Conservation (phyloP, 2,329 filamentous ascomycete species). For the Amauroascus verrucosus region DNA sequence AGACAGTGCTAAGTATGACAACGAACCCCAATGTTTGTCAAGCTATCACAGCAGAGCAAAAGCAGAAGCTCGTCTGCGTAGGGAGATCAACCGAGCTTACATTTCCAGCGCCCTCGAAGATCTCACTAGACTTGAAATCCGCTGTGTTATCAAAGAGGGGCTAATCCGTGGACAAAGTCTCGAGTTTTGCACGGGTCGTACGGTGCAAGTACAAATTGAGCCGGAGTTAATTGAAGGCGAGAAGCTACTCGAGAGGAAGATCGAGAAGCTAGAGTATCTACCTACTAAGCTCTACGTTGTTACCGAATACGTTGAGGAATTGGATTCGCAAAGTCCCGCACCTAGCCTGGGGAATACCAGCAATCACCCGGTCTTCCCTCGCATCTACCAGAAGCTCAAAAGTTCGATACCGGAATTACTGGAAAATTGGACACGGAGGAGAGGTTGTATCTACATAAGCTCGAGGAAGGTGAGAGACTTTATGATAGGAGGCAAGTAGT, state of each 20-base stretch:
- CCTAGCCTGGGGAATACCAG: not conserved
- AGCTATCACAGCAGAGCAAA: constrained; percentile 7
- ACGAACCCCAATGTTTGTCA: not conserved
- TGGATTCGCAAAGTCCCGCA: not conserved
- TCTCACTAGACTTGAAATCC: constrained; percentile 7
- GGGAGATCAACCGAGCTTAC: constrained; percentile 1
- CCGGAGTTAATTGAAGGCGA: constrained; percentile 7
- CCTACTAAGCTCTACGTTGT: constrained; percentile 13
- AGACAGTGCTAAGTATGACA: not conserved
- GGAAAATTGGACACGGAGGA: constrained; percentile 12
- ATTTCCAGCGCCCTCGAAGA: constrained; percentile 7
- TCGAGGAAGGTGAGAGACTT: constrained; percentile 12
- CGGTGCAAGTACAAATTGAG: constrained; percentile 6
- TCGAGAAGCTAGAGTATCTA: constrained; percentile 9
- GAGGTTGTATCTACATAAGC: constrained; percentile 10
- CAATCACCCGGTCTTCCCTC: not conserved
- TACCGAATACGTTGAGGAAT: constrained; percentile 1
- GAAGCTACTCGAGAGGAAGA: not conserved
- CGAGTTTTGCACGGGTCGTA: constrained; percentile 12
- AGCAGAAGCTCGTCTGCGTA: constrained; percentile 10
- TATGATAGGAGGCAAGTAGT: constrained; percentile 13
- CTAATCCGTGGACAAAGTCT: constrained; percentile 7
- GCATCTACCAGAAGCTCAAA: constrained; percentile 2
- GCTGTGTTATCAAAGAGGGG: constrained; percentile 7
- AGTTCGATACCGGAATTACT: constrained; percentile 4